Conservation (phyloP, 148 eudicot genomes). For the Vaccinium corymbosum region DNA sequence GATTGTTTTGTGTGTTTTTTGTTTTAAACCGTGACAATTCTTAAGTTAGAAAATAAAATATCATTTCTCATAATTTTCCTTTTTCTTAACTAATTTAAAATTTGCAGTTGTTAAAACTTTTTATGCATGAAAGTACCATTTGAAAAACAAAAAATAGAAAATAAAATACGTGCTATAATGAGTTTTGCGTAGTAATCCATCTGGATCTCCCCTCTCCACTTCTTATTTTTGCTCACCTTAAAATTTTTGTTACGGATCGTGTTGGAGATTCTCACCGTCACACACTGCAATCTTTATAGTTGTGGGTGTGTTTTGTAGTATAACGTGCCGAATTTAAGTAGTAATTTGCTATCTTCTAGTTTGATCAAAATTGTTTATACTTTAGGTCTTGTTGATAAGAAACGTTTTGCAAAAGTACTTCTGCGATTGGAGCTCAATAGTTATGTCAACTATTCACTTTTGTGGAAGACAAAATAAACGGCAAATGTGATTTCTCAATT, state of each 20-base stretch:
- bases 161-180: neutral
- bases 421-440: neutral
- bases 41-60: too few relatives aligned
- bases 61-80: neutral
- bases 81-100: neutral
- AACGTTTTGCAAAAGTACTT: neutral
- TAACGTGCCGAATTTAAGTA: neutral
- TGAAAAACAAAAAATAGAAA: neutral
- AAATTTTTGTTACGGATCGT: neutral
- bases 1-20: too few relatives aligned
- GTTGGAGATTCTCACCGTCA: neutral
- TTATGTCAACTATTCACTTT: neutral
- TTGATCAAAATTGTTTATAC: neutral
- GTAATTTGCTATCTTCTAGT: too few relatives aligned
- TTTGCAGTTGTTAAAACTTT: neutral
- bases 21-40: too few relatives aligned
- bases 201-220: neutral
- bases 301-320: neutral
- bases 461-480: neutral
- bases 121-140: neutral
- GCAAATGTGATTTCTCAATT: neutral
- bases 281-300: too few relatives aligned
- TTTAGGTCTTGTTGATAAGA: neutral
- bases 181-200: neutral
- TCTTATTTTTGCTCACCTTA: neutral